These are phyloP conservation scores for Trametes meyenii DNA, from an alignment of 768 basidiomycete species.

Conservation along the genomic window DNA sequence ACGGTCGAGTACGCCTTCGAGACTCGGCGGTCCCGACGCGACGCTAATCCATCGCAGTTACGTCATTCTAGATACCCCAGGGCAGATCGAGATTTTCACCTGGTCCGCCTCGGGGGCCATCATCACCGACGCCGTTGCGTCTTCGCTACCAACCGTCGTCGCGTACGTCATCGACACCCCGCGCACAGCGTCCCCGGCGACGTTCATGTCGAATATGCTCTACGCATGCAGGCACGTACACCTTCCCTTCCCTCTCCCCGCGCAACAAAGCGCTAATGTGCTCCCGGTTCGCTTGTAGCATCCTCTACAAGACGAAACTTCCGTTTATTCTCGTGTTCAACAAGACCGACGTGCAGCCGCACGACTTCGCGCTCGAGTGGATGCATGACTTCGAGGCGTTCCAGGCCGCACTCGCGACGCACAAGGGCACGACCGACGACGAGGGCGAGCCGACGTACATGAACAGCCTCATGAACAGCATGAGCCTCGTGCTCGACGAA, in stretches of 20 bases:
- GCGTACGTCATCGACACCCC: slow-evolving; percentile 99
- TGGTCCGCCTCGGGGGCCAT: slow-evolving; percentile 99
- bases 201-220: slow-evolving; percentile 99
- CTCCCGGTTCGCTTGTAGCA: slow-evolving; percentile 48
- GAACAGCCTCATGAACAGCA: slow-evolving; percentile 98
- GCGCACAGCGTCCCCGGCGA: slow-evolving; percentile 89
- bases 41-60: slow-evolving; percentile 53
- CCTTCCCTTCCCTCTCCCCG: neutral
- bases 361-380: slow-evolving; percentile 95
- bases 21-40: neutral
- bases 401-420: slow-evolving; percentile 80
- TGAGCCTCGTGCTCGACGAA: slow-evolving; percentile 97
- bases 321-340: slow-evolving; percentile 99
- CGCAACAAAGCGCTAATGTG: neutral
- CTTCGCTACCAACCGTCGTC: slow-evolving; percentile 89
- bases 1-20: slow-evolving; percentile 66
- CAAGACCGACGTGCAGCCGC: slow-evolving; percentile 91
- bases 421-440: slow-evolving; percentile 65
- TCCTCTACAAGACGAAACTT: slow-evolving; percentile 96
- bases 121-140: slow-evolving; percentile 96
- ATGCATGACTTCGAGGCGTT: slow-evolving; percentile 98
- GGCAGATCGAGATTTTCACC: slow-evolving; percentile 99
- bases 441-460: slow-evolving; percentile 96
- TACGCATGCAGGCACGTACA: slow-evolving; percentile 88
- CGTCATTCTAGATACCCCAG: slow-evolving; percentile 95